Base-by-base conservation (phyloP, 1,284 basidiomycete species). In the Blastosporella zonata region DNA sequence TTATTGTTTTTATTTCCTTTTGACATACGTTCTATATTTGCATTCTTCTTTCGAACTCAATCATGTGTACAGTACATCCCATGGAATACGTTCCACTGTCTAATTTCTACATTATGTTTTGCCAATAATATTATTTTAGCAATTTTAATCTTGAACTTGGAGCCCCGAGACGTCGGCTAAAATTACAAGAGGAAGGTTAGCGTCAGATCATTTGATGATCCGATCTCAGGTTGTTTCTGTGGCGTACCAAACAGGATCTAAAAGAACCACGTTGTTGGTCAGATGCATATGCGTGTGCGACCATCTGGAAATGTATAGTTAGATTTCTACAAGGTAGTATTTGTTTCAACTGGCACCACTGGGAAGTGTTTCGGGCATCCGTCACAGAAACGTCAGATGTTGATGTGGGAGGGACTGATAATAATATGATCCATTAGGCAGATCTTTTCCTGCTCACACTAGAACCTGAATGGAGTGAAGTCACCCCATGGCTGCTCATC, bases 161-260 rank as follows among this genome's bases (percentile, higher is more conserved):
- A 4, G 5, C n/a, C 18, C 34, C 34, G 18, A 20, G n/a, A 22
- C 8, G 10, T 22, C 20, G 36, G 20, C 4, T 6, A 36, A 20
- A 36, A 36, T 7, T 36, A 36, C 34, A 17, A 5, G 6, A 20
- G 12, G 25, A 27, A 37, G 33, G 33, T 18, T 34, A 34, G 33
- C 33, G 38, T 28, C 13, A 34, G n/a, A 35, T 44, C 29, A 22
- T 17, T 37, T 44, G 39, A 49, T 50, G 17, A n/a, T 18, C 13
- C 18, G 38, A 23, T 49, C 39, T 23, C 27, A 22, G 17, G 27
- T 48, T 43, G 22, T 36, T 33, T 47, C 45, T 55, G 54, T 55
- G 54, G 54, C 54, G 54, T 55, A 55, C 34, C 37, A 50, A n/a
- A 47, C 37, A n/a, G n/a, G 43, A 35, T 43, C 47, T 22, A 45